These are phyloP conservation scores for Pyrenochaeta sp. DNA, from an alignment of 2,329 filamentous ascomycete species.

Conservation along the genomic window DNA sequence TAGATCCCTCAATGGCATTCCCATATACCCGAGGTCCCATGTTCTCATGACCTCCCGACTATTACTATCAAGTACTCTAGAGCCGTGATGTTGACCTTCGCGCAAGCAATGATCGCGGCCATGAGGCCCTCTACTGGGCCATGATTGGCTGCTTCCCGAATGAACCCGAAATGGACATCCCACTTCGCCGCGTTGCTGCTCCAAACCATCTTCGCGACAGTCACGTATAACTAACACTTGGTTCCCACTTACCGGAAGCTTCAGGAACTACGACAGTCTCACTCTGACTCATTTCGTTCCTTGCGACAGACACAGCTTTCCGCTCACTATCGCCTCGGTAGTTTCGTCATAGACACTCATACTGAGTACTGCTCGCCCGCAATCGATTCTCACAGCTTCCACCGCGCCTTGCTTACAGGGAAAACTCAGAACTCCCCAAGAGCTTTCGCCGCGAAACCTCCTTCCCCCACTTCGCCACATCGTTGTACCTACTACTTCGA, in stretches of 20 bases:
- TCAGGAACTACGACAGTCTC: slow-evolving; percentile 11
- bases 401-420: slow-evolving; percentile 10
- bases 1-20: slow-evolving; percentile 5
- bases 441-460: slow-evolving; percentile 2
- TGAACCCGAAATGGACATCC: slow-evolving; percentile 27
- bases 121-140: slow-evolving; percentile 28
- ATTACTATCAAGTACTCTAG: slow-evolving; percentile 20
- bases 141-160: slow-evolving; percentile 37
- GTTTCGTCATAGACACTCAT: slow-evolving; percentile 42
- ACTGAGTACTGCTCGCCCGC: slow-evolving; percentile 26
- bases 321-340: slow-evolving; percentile 33
- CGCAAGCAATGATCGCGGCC: slow-evolving; percentile 28
- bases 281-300: slow-evolving; percentile 28
- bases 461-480: slow-evolving; percentile 4
- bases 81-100: slow-evolving; percentile 31
- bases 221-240: slow-evolving; percentile 19
- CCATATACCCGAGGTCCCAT: slow-evolving; percentile 14
- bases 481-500: background rate
- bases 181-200: slow-evolving; percentile 26
- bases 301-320: slow-evolving; percentile 19
- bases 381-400: slow-evolving; percentile 19
- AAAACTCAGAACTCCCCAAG: slow-evolving; percentile 3
- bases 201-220: slow-evolving; percentile 14
- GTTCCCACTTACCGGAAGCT: slow-evolving; percentile 15
- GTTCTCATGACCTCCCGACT: slow-evolving; percentile 7